Conservation (phyloP, 345 rosid genomes). For the Cardamine chenopodiifolia region DNA sequence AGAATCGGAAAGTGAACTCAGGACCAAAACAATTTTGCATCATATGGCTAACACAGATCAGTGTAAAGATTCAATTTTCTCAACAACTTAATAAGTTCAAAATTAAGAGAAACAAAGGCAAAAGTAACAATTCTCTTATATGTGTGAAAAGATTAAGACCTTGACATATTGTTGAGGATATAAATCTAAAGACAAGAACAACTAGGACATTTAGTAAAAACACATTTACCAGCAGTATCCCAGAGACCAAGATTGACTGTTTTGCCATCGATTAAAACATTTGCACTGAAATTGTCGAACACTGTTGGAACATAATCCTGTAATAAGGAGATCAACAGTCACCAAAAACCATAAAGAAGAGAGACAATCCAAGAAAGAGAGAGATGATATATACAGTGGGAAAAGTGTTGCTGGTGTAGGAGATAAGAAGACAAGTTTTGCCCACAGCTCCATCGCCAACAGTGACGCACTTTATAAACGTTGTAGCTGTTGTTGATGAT, state of each 20-base stretch:
- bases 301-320: constrained; percentile 70
- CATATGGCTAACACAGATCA: background rate
- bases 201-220: constrained; percentile 4
- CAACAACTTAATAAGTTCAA: constrained; percentile 12
- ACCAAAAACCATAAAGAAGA: constrained; percentile 14
- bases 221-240: constrained; percentile 74
- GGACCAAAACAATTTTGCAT: background rate
- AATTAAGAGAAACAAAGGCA: constrained; percentile 3
- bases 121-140: constrained; percentile 8
- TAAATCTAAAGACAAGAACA: background rate
- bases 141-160: background rate
- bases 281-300: constrained; percentile 84
- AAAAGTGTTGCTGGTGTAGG: constrained; percentile 45
- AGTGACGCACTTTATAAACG: constrained; percentile 45
- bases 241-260: constrained; percentile 78
- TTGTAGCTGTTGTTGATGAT: constrained; percentile 31
- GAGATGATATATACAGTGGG: constrained; percentile 36
- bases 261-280: constrained; percentile 71
- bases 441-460: constrained; percentile 51
- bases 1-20: background rate
- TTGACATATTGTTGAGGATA: background rate
- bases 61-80: background rate
- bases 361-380: constrained; percentile 17
- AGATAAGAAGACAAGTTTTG: constrained; percentile 46
- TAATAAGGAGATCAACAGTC: constrained; percentile 22